Conservation (phyloP, 495 filamentous ascomycete species). For the Aspergillus leporis region DNA sequence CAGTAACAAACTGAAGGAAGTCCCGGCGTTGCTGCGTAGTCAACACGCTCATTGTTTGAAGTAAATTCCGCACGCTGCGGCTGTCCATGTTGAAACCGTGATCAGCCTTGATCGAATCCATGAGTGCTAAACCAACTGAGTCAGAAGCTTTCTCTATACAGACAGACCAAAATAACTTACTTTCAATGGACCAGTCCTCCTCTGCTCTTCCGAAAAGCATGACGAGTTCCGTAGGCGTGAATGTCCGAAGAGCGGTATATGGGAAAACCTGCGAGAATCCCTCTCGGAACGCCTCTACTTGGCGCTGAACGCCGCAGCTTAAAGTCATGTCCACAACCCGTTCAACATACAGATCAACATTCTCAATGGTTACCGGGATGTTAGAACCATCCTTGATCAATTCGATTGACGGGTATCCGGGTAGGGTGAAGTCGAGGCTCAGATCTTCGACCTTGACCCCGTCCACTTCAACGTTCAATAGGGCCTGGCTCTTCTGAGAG, state of each 20-base stretch:
- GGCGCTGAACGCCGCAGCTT: constrained; percentile 79
- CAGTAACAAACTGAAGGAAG: constrained; percentile 97
- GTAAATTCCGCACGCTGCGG: constrained; percentile 89
- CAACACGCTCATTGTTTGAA: constrained; percentile 95
- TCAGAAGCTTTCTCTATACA: constrained; percentile 14
- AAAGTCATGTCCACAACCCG: constrained; percentile 90
- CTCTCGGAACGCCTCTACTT: constrained; percentile 85
- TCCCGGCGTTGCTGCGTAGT: constrained; percentile 74
- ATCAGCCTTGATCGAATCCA: constrained; percentile 99
- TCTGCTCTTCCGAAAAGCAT: constrained; percentile 93
- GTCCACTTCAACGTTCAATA: constrained; percentile 68
- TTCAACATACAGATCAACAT: constrained; percentile 84
- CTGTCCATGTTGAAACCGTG: constrained; percentile 99
- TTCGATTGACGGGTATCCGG: constrained; percentile 89
- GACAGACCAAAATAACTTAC: constrained; percentile 51
- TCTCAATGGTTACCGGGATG: constrained; percentile 77
- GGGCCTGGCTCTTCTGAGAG: constrained; percentile 67
- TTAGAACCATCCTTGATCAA: constrained; percentile 73
- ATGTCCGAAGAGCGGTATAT: constrained; percentile 86
- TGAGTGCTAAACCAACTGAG: constrained; percentile 63
- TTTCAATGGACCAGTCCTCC: constrained; percentile 97
- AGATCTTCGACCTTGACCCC: constrained; percentile 81
- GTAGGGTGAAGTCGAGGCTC: constrained; percentile 89
- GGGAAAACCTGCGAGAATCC: constrained; percentile 98
- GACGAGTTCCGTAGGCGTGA: constrained; percentile 95